Base-by-base conservation (phyloP, 2,329 filamentous ascomycete genomes). In the Pestalotiopsis sp. region DNA sequence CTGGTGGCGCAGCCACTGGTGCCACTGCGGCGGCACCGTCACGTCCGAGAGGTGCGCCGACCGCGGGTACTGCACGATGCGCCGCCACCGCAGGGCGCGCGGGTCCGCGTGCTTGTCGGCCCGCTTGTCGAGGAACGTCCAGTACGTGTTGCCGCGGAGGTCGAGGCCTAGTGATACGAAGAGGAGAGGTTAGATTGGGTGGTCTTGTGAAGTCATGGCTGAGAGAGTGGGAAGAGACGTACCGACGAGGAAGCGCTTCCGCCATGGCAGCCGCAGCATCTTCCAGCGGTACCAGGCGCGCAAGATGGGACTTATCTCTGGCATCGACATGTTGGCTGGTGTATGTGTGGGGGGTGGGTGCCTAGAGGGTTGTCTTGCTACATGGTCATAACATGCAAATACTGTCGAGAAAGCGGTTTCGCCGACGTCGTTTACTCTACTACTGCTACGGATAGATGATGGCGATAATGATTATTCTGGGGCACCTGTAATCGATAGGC, bases 1-100 rank as follows among this genome's bases (percentile, higher is more conserved):
- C 61, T 85, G 87, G 77, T 91, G 84, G 17, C 90, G 87, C 63
- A 92, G 83, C 90, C 90, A 92, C 75, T 91, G 89, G 79, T 91
- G 89, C 90, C 90, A 92, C 71, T 85, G 83, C 12, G 90, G 89
- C 65, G 86, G 81, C 69, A 91, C 88, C 68, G 79, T 79, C 67
- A 91, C 84, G 41, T 87, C 84, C 73, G 84, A 86, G 74, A 84
- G 82, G 76, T 88, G 87, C 2, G 85, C 84, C 58, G 81, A 81
- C 63, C 82, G 79, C 12, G 89, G 88, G 78, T 88, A 90, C 73
- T 88, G 76, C 63, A 91, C 88, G 71, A 91, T 90, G 76, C 89
- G 87, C 39, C 89, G 87, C 84, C 86, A 87, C 72, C 87, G 86
- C 41, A 76, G 73, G 61, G 78, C 69, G 63, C 82, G 79, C 45